Evolutionary conservation across 2,329 filamentous ascomycete species (phyloP).

Genomic region (Tolypocladium tropicale): DNA sequence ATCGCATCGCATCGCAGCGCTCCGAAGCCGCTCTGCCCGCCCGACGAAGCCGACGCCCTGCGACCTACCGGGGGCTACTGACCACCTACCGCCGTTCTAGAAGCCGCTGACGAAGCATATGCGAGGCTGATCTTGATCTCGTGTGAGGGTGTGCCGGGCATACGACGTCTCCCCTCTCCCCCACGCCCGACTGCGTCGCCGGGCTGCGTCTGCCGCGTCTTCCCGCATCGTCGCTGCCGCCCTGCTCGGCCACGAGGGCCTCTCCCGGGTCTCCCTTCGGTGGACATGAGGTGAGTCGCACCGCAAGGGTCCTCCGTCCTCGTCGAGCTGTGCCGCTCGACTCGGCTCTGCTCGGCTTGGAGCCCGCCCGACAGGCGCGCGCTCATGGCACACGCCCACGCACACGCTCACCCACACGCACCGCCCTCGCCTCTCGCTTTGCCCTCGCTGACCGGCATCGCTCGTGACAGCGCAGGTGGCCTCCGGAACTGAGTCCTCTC

Average conservation of each 20-base stretch:
- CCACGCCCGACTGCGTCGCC: slow-evolving; percentile 1
- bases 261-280: neutral
- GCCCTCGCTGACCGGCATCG: slow-evolving; percentile 10
- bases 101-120: slow-evolving; percentile 3
- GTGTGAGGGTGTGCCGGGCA: slow-evolving; percentile 4
- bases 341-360: neutral
- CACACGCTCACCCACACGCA: too few relatives aligned
- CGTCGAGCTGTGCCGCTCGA: neutral
- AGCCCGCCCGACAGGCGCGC: neutral
- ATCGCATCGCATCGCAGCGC: neutral
- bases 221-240: neutral
- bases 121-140: slow-evolving; percentile 4
- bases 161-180: slow-evolving; percentile 1
- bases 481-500: slow-evolving; percentile 33
- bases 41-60: neutral
- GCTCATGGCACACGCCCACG: too few relatives aligned
- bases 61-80: neutral
- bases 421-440: neutral
- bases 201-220: neutral
- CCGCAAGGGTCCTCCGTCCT: neutral
- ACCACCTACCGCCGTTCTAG: neutral
- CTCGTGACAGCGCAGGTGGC: slow-evolving; percentile 38
- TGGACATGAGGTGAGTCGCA: slow-evolving; percentile 1
- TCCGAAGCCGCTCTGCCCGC: neutral
- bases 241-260: neutral